Conservation (phyloP, 495 filamentous ascomycete species). For the Pyronema domesticum region DNA sequence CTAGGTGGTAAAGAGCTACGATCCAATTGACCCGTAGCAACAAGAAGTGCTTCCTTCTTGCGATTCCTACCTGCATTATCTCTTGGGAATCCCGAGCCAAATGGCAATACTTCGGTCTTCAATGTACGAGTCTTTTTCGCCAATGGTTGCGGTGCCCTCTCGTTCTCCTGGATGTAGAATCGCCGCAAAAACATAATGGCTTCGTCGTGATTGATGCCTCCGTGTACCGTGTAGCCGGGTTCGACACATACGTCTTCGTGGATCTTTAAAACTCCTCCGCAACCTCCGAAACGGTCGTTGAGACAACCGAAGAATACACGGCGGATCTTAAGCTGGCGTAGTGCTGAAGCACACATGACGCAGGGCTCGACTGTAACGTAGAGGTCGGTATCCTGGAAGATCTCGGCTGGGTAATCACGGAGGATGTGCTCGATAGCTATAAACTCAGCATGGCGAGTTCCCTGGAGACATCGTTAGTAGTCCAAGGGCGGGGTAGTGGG, state of each 20-base stretch:
- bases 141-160: slow-evolving; percentile 31
- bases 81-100: slow-evolving; percentile 6
- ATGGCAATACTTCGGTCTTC: slow-evolving; percentile 34
- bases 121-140: slow-evolving; percentile 33
- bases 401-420: slow-evolving; percentile 34
- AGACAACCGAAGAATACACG: slow-evolving; percentile 84
- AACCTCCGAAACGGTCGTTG: slow-evolving; percentile 93
- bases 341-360: slow-evolving; percentile 90
- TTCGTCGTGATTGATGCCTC: slow-evolving; percentile 70
- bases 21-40: background rate
- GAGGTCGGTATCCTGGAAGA: slow-evolving; percentile 54
- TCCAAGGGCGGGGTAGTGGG: background rate
- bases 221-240: slow-evolving; percentile 52
- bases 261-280: slow-evolving; percentile 72
- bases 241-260: slow-evolving; percentile 49
- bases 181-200: slow-evolving; percentile 76
- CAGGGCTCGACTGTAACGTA: slow-evolving; percentile 98
- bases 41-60: background rate
- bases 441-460: slow-evolving; percentile 88
- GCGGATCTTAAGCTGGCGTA: slow-evolving; percentile 65
- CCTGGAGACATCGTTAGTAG: slow-evolving; percentile 31
- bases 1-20: too few species aligned
- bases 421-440: slow-evolving; percentile 56
- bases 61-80: background rate
- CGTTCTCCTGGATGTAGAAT: slow-evolving; percentile 96